Evolutionary conservation across 2,329 filamentous ascomycete species (phyloP).

Genomic region (Neopestalotiopsis sp.): DNA sequence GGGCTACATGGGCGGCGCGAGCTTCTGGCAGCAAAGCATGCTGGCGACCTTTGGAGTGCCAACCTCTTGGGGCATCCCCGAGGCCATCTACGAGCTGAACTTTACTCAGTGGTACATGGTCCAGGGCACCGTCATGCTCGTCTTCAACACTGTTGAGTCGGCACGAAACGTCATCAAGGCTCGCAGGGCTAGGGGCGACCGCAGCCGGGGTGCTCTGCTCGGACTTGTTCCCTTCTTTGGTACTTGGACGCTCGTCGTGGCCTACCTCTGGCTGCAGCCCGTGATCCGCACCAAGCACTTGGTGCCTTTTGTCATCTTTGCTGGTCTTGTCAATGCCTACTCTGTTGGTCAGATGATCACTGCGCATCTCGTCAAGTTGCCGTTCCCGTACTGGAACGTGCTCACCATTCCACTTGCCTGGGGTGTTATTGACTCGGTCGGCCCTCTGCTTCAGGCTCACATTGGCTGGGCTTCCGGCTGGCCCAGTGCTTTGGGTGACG

Average conservation of each 20-base stretch:
- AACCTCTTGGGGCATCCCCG: constrained; percentile 67
- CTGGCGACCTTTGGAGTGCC: constrained; percentile 74
- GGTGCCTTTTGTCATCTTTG: constrained; percentile 88
- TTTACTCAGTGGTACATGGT: constrained; percentile 95
- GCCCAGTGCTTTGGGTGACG: constrained; percentile 77
- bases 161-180: constrained; percentile 84
- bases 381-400: constrained; percentile 91
- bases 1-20: constrained; percentile 82
- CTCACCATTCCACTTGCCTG: constrained; percentile 78
- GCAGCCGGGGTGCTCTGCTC: constrained; percentile 75
- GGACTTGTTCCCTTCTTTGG: constrained; percentile 83
- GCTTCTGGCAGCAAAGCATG: constrained; percentile 91
- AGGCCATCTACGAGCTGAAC: constrained; percentile 75
- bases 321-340: constrained; percentile 91
- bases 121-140: constrained; percentile 80
- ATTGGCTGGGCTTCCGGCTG: constrained; percentile 71
- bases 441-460: constrained; percentile 67
- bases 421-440: constrained; percentile 81
- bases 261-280: constrained; percentile 86
- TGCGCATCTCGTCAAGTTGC: constrained; percentile 85
- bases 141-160: constrained; percentile 83
- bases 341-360: constrained; percentile 95
- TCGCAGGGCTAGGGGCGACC: constrained; percentile 75
- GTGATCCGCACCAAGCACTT: constrained; percentile 82
- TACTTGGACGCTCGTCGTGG: constrained; percentile 77